A percentile compares a stretch with the other conserved stretches of the same genome.
phyloP scores from a whole-genome alignment of 2,329 filamentous ascomycete species.

The Arthrobotrys entomopaga region DNA sequence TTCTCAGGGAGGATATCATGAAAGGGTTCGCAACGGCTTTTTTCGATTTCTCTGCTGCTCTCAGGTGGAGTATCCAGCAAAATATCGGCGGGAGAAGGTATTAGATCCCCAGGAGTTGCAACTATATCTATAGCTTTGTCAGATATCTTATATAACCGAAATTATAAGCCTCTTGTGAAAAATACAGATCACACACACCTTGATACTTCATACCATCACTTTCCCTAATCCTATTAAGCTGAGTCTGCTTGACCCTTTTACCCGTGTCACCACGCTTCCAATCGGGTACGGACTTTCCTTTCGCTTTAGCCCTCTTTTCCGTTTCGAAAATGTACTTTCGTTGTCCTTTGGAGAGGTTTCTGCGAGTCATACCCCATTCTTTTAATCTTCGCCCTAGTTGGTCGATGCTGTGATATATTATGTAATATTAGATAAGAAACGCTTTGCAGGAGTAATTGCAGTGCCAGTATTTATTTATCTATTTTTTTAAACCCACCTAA shows the following conservation, averaged over 20 bases:
- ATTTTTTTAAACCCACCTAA: constrained; percentile 30
- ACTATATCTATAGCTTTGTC: too few relatives aligned
- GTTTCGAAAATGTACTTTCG: constrained; percentile 30
- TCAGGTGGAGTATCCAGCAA: too few relatives aligned
- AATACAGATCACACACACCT: too few relatives aligned
- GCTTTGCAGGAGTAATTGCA: background rate
- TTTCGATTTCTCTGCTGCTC: too few relatives aligned
- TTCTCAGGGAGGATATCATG: too few relatives aligned
- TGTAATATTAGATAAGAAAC: background rate
- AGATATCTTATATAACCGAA: too few relatives aligned
- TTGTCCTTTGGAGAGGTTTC: constrained; percentile 14
- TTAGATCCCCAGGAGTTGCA: constrained; percentile 16
- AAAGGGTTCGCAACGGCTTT: too few relatives aligned
- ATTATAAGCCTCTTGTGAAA: too few relatives aligned
- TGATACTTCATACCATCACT: too few relatives aligned
- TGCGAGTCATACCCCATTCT: background rate
- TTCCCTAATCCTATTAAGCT: constrained; percentile 10
- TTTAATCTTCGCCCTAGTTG: constrained; percentile 15
- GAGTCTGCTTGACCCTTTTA: constrained; percentile 4
- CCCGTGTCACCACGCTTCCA: constrained; percentile 12
- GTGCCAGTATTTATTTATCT: too few relatives aligned
- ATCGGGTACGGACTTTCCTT: background rate
- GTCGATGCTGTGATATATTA: background rate
- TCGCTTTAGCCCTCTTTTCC: background rate
- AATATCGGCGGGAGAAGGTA: constrained; percentile 15